Evolutionary conservation across 177 flowering plant species (phyloP).

Genomic region (Tripterygium wilfordii): DNA sequence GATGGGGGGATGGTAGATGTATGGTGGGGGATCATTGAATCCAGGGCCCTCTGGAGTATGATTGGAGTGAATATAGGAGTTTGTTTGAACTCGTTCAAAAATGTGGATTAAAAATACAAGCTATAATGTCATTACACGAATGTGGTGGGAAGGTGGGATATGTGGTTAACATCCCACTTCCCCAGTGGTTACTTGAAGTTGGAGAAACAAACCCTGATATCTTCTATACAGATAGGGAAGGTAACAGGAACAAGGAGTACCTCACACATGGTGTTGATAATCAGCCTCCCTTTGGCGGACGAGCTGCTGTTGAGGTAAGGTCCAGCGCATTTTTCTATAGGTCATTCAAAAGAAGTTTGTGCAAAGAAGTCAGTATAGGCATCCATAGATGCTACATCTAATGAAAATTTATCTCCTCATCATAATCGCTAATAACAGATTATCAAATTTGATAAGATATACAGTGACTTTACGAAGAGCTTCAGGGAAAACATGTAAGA

Average conservation of each 20-base stretch:
- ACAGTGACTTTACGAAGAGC: constrained; percentile 82
- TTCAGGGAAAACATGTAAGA: constrained; percentile 77
- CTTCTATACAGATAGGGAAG: constrained; percentile 58
- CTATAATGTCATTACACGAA: constrained; percentile 86
- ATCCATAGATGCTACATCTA: too few species aligned
- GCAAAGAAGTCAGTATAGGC: too few species aligned
- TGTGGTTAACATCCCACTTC: constrained; percentile 58
- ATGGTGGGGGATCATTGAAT: constrained; percentile 91
- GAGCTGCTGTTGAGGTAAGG: constrained; percentile 69
- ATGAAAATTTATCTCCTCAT: too few species aligned
- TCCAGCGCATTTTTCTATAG: too few species aligned
- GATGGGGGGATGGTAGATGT: constrained; percentile 93
- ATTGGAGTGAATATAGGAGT: constrained; percentile 69
- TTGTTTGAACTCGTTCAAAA: constrained; percentile 50
- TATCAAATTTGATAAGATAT: constrained; percentile 36
- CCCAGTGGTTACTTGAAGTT: constrained; percentile 61
- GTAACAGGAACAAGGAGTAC: constrained; percentile 61
- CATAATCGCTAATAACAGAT: neutral
- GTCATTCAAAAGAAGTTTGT: too few species aligned
- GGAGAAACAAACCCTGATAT: constrained; percentile 73
- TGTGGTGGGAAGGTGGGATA: constrained; percentile 90
- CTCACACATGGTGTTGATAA: constrained; percentile 66
- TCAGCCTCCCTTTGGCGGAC: constrained; percentile 48
- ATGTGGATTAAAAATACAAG: constrained; percentile 66
- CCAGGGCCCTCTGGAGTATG: constrained; percentile 65